phyloP scores from a whole-genome alignment of 2,329 filamentous ascomycete species.

The Colletotrichum lentis region DNA sequence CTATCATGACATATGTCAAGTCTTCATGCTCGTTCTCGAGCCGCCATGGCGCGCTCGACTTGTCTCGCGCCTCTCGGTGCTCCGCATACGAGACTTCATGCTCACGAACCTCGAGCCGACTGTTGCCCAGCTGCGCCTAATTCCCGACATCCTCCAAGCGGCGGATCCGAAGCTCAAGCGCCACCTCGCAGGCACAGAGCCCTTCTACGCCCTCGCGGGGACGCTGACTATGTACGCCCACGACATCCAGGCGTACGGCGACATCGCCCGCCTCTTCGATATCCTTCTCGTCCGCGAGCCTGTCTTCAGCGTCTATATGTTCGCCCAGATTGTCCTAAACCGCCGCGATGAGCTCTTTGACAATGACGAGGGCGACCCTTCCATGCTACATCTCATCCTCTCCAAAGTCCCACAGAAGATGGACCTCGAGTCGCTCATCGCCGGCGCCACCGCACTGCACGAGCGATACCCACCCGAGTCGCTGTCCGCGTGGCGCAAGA shows the following conservation, averaged over 20 bases:
- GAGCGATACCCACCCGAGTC: conserved; percentile 73
- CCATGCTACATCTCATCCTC: conserved; percentile 89
- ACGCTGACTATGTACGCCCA: conserved; percentile 97
- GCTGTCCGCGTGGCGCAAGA: conserved; percentile 74
- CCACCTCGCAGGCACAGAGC: conserved; percentile 81
- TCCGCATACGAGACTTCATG: conserved; percentile 98
- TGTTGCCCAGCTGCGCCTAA: conserved; percentile 82
- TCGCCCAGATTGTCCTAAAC: conserved; percentile 84
- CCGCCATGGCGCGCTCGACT: conserved; percentile 64
- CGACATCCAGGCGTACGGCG: conserved; percentile 87
- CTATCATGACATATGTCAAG: conserved; percentile 98
- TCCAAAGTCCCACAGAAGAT: conserved; percentile 85
- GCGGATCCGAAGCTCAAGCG: conserved; percentile 75
- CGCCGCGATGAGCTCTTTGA: conserved; percentile 86
- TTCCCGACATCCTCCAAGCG: conserved; percentile 79
- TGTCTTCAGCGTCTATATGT: conserved; percentile 90
- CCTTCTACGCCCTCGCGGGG: conserved; percentile 92
- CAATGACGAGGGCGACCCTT: conserved; percentile 79
- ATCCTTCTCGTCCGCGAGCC: conserved; percentile 87
- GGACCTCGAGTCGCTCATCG: conserved; percentile 80
- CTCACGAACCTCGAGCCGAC: conserved; percentile 84
- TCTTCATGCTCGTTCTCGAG: conserved; percentile 86
- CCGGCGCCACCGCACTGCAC: conserved; percentile 70
- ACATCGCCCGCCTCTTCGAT: conserved; percentile 92
- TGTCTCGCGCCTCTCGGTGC: conserved; percentile 82